phyloP scores from a whole-genome alignment of 352 stramenopile species.

The Pythium oligandrum region DNA sequence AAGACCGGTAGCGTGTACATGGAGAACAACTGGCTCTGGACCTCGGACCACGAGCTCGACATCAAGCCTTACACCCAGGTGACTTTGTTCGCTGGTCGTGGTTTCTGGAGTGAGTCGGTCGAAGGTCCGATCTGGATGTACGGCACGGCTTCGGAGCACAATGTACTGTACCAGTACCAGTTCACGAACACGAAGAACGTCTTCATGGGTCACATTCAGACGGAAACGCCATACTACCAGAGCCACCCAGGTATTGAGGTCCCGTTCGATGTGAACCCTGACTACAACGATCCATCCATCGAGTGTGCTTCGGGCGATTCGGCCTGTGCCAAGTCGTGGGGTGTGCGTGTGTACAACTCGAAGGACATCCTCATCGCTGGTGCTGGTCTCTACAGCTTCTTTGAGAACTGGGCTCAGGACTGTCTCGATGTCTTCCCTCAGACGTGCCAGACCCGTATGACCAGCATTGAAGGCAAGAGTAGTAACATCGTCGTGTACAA shows the following conservation, averaged over 20 bases:
- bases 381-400: slow-evolving; percentile 3
- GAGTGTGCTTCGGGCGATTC: neutral
- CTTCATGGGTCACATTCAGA: neutral
- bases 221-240: neutral
- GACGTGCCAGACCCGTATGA: slow-evolving; percentile 3
- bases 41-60: neutral
- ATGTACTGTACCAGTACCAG: neutral
- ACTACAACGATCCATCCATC: neutral
- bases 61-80: neutral
- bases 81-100: neutral
- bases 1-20: neutral
- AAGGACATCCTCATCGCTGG: neutral
- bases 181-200: neutral
- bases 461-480: slow-evolving; percentile 3
- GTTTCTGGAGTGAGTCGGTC: neutral
- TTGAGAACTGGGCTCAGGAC: slow-evolving; percentile 3
- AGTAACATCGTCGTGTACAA: slow-evolving; percentile 4
- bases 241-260: neutral
- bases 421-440: slow-evolving; percentile 2
- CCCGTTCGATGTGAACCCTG: neutral
- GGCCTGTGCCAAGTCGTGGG: neutral
- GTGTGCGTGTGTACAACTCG: neutral
- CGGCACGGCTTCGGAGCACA: slow-evolving; percentile 1
- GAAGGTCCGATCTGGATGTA: neutral
- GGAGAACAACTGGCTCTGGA: slow-evolving; percentile 1